phyloP scores from a whole-genome alignment of 2,329 filamentous ascomycete genomes.

The Botrytis tulipae region DNA sequence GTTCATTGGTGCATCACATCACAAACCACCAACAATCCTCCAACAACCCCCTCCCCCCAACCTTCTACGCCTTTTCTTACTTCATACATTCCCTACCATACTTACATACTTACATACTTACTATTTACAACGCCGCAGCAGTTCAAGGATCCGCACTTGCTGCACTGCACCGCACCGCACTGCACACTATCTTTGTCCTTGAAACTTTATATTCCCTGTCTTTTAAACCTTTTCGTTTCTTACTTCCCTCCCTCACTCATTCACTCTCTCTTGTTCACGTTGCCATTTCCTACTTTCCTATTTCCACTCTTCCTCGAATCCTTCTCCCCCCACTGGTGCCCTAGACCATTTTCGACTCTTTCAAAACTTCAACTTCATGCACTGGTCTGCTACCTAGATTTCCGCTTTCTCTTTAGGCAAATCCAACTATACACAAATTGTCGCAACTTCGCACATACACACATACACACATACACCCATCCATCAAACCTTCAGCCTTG shows the following conservation, averaged over 20 bases:
- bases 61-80: neutral
- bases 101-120: too few species aligned
- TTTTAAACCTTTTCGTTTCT: neutral
- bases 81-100: neutral
- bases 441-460: constrained; percentile 2
- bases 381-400: constrained; percentile 20
- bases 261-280: neutral
- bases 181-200: neutral
- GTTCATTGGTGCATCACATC: neutral
- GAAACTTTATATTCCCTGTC: neutral
- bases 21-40: neutral
- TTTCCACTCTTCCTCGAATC: neutral
- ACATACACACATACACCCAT: neutral
- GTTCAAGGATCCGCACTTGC: neutral
- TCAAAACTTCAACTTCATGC: neutral
- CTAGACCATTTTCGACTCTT: neutral
- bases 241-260: neutral
- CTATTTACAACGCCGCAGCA: neutral
- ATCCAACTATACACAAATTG: constrained; percentile 14
- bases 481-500: neutral
- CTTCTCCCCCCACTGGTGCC: neutral
- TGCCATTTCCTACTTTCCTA: neutral
- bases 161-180: neutral
- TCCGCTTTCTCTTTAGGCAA: neutral
- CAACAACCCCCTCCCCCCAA: neutral